Base-by-base conservation (phyloP, 2,329 filamentous ascomycete genomes). In the Fusarium sp. region DNA sequence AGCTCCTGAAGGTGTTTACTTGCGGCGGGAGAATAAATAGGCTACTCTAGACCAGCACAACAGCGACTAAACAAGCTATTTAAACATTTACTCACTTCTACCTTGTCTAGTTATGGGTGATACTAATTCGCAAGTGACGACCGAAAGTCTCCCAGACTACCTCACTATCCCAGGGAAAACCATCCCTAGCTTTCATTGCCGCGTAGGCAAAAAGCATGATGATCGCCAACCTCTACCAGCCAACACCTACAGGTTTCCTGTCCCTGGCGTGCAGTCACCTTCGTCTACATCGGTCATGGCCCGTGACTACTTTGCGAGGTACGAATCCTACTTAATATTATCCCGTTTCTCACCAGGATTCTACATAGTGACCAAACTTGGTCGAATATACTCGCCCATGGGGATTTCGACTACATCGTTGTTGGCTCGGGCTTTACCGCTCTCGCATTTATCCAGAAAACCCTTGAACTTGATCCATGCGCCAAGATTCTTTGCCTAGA, bases 141-240 rank as follows among this genome's bases (percentile, higher is more conserved):
- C 37, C 4, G 50, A 43, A 30, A 30, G 10, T 21, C 50, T 54
- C 37, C 37, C 50, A 54, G 37, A 43, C 37, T 54, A 54, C 25
- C 50, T 42, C 1, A 54, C 50, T 27, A 43, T 54, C 37, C 50
- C 50, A 30, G 50, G 47, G 37, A 42, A 12, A 42, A 54, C 50
- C 2, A 54, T 54, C n/a, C 50, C 50, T 5, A 54, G 50, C 14
- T 54, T 54, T 54, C 50, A 54, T n/a, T 54, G 50, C 37, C 50
- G 50, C 25, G 25, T 54, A 11, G 37, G 25, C n/a, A 28, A 18
- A 42, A 30, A 32, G 9, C 25, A 54, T 16, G 12, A 54, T 23
- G 37, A 54, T 13, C 50, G 50, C 18, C 50, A 54, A 18, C 50
- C 50, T 54, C 37, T 21, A 20, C 50, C 50, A n/a, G 37, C 37